Conservation (phyloP, 1,284 basidiomycete genomes). For the Cutaneotrichosporon sp. region DNA sequence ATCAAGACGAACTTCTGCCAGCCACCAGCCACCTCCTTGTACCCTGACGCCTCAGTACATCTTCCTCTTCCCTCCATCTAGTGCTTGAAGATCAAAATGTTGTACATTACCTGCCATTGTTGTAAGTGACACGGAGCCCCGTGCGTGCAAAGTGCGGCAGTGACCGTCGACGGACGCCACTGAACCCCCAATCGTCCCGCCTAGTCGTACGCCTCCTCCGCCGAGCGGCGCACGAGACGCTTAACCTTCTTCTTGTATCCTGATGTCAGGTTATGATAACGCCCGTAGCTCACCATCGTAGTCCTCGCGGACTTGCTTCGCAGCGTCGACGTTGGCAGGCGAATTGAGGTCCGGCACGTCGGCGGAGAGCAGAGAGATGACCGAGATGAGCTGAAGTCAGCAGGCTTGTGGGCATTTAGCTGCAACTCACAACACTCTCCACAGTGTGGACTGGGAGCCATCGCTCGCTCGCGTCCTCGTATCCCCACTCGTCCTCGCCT, state of each 20-base stretch:
- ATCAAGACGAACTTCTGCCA: too few species aligned
- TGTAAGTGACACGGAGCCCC: conserved; percentile 11
- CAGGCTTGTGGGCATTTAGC: neutral
- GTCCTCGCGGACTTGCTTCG: conserved; percentile 80
- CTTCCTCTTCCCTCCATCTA: neutral
- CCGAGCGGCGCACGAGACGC: conserved; percentile 74
- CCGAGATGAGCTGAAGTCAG: conserved; percentile 77
- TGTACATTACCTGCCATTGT: conserved; percentile 11
- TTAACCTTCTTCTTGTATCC: conserved; percentile 93
- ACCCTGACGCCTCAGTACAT: neutral
- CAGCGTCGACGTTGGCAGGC: conserved; percentile 96
- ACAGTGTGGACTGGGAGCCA: conserved; percentile 98
- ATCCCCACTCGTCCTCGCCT: conserved; percentile 96
- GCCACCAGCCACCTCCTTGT: too few species aligned
- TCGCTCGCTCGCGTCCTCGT: conserved; percentile 94
- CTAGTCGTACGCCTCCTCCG: conserved; percentile 79
- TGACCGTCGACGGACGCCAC: neutral
- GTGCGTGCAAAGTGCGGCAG: conserved; percentile 14
- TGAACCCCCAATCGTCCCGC: neutral
- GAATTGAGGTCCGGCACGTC: conserved; percentile 91
- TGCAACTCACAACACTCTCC: conserved; percentile 83
- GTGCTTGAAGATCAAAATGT: conserved; percentile 8
- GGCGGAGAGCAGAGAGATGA: conserved; percentile 91
- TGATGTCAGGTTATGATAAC: conserved; percentile 33
- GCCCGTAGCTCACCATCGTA: conserved; percentile 59